Evolutionary conservation across 2,329 filamentous ascomycete genomes (phyloP), one percentile per base, ranked within the genome.

Genomic region (Penicillium sp.): DNA sequence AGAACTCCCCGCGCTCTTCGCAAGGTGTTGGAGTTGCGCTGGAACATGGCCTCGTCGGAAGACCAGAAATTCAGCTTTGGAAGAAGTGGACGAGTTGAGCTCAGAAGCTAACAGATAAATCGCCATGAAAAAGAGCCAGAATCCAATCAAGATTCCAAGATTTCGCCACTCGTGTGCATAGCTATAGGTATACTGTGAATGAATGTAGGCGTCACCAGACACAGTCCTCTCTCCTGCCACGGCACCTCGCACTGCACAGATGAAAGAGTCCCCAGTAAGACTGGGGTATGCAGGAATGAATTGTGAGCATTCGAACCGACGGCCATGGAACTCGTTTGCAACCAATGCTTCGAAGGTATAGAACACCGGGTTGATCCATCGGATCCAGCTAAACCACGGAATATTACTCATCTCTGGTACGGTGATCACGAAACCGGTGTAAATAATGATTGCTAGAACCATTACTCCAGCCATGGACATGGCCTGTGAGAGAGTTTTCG

Each of bases 31-130:
- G 38, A 73, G 55, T 31, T 70, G 61, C 2, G 68, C 59, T 0
- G 83, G 82, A 6, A 83, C 77, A 47, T 80, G 76, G 2, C 83
- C 83, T 5, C 81, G 76, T 36, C 78, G 81, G 68, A 90, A 91
- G 9, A 91, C 84, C 1, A 92, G 80, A 1, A 86, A 82, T 65
- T 92, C 88, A 0, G 86, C 88, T 1, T 82, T 86, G 48, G 83
- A 88, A 1, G 77, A 75, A 0, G 82, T 83, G 1, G 82, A 77
- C 0, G 86, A 86, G 70, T 89, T 89, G 61, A 88, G 60, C 65
- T 91, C 88, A 0, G 82, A 81, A 0, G 83, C 83, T 14, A 83
- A 43, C 47, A 90, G 81, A 71, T 91, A 90, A 1, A 87, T 61
- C 3, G 71, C 54, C 73, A 86, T 82, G 74, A 90, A 90, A 52